Evolutionary conservation across 2,329 filamentous ascomycete genomes (phyloP), one percentile per base, ranked within the genome.

Genomic region (Diaporthe citrichinensis): DNA sequence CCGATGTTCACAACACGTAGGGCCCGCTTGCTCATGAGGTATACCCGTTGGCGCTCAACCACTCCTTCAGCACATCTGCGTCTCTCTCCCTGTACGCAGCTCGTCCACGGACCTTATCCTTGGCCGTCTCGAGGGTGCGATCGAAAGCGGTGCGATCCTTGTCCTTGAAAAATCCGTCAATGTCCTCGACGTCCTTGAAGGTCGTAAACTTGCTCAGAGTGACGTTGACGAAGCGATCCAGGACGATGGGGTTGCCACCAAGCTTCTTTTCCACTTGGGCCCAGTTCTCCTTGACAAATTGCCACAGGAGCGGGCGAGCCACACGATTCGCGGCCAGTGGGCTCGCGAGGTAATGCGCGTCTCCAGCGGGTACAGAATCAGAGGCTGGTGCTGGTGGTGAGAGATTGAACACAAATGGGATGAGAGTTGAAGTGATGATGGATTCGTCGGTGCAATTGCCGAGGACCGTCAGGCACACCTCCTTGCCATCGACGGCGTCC

Each of bases 71-170:
- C 59, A 90, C 87, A 71, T 87, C 88, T 74, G 91, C 88, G 83
- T 98, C 97, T 74, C 97, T 90, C 84, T 92, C 87, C 82, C 92
- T 92, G 87, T 98, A 99, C 55, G 91, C 91, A 6, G 95, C 95
- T 80, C 96, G 93, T 15, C 94, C 95, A 57, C 92, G 91, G 78
- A 98, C 94, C 77, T 93, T 95, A 83, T 98, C 97, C 83, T 93
- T 92, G 77, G 96, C 93, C 78, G 97, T 95, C 78, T 93, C 93
- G 71, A 99, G 86, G 5, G 95, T 96, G 73, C 97, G 92, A 83
- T 97, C 94, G 84, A 96, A 98, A 67, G 92, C 94, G 80, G 92
- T 92, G 25, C 94, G 96, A 81, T 98, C 94, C 88, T 96, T 98
- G 80, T 90, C 90, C 80, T 90, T 89, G 88, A 98, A 99, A 88